These are phyloP conservation scores for Lodderomyces beijingensis DNA, from an alignment of 1,139 yeast genomes.

Conservation along the genomic window DNA sequence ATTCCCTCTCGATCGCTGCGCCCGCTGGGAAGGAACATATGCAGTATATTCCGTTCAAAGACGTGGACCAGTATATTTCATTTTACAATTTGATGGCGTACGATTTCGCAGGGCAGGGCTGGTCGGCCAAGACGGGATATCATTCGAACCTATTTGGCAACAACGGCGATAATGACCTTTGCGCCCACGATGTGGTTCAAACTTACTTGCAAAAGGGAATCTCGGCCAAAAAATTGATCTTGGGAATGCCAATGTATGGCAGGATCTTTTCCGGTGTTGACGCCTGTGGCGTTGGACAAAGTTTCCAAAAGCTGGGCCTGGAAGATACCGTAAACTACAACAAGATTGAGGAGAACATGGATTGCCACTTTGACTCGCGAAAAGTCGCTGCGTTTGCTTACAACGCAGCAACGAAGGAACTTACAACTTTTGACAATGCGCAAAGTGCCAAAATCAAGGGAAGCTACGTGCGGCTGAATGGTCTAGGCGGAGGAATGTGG, in stretches of 20 bases:
- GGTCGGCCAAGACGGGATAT: slow-evolving; percentile 61
- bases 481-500: slow-evolving; percentile 85
- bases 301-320: slow-evolving; percentile 34
- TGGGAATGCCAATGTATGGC: slow-evolving; percentile 92
- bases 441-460: slow-evolving; percentile 57
- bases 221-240: slow-evolving; percentile 47
- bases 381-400: slow-evolving; percentile 58
- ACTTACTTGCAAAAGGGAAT: slow-evolving; percentile 43
- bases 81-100: slow-evolving; percentile 91
- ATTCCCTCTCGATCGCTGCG: slow-evolving; percentile 65
- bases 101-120: slow-evolving; percentile 69
- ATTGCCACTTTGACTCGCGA: slow-evolving; percentile 37
- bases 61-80: slow-evolving; percentile 55
- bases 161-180: slow-evolving; percentile 41
- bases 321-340: slow-evolving; percentile 44
- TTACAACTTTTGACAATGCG: slow-evolving; percentile 66
- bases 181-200: slow-evolving; percentile 47
- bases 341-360: slow-evolving; percentile 1
- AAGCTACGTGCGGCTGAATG: slow-evolving; percentile 41
- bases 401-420: slow-evolving; percentile 30
- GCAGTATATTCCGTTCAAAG: slow-evolving; percentile 35
- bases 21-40: slow-evolving; percentile 60
- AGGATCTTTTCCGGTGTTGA: slow-evolving; percentile 51
- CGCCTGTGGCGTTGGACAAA: slow-evolving; percentile 31
- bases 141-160: slow-evolving; percentile 64